Base-by-base conservation (phyloP, 108 stramenopile species). In the Cyclotella atomus region DNA sequence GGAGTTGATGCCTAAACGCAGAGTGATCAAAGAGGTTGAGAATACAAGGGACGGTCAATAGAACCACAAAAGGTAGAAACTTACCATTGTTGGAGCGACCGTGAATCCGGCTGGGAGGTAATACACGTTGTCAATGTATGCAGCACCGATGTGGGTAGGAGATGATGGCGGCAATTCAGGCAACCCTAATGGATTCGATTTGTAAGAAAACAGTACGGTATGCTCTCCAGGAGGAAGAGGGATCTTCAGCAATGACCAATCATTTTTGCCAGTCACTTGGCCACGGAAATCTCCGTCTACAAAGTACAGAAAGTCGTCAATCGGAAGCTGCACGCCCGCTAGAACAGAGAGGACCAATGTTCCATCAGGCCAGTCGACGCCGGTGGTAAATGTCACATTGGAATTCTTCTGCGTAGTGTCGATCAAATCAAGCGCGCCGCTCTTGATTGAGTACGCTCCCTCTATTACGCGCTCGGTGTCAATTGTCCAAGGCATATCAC, bases 401-500 rank as follows among this genome's bases (percentile, higher is more conserved):
- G 77, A 78, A 1, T 49, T 33, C 52, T 65, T 65, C 12, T 55
- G 43, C 35, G 46, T 63, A 23, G 19, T 20, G 29, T 62, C 70
- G 20, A 33, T 25, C 19, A 61, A 21, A 17, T 53, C 34, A 17
- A 78, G 59, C 10, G 23, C 55, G 2, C 67, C 67, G 38, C 70
- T 71, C 33, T 49, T 78, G 54, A 78, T 78, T 20, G 77, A 78
- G 52, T 78, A 78, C 3, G 33, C 44, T 17, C 77, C 77, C 24
- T 25, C 71, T 19, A 47, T 57, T 14, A 63, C 77, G 12, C 56
- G 33, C 36, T 70, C 70, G 17, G 62, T 61, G n/a, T 43, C 41
- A 12, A 65, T 60, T 29, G 20, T 54, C 77, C 77, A 78, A 12
- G 68, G 30, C 12, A 16, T 45, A 59, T 70, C 70, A 15, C 77